These are phyloP conservation scores for Colletotrichum magnum DNA, from an alignment of 2,329 filamentous ascomycete species.

Conservation along the genomic window DNA sequence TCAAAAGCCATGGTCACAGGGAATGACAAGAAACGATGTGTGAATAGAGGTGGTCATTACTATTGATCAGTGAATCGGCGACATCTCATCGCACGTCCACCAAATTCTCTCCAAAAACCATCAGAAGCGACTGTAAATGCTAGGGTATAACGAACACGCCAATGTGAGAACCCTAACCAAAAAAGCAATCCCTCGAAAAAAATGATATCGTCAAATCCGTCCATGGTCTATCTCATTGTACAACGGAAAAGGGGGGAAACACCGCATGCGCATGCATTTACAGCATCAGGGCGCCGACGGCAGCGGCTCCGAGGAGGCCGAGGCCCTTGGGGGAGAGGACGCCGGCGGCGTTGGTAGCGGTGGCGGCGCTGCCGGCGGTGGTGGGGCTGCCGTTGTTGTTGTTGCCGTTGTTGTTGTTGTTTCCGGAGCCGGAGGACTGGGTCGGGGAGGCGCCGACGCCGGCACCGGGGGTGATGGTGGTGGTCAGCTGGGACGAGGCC, in stretches of 20 bases:
- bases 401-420: conserved; percentile 18
- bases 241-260: too few relatives aligned
- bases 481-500: conserved; percentile 40
- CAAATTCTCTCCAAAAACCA: not conserved
- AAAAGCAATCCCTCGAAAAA: not conserved
- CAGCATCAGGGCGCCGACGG: conserved; percentile 33
- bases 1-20: not conserved
- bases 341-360: conserved; percentile 36
- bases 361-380: not conserved
- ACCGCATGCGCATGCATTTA: conserved; percentile 2
- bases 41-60: not conserved
- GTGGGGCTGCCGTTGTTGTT: conserved; percentile 16
- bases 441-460: conserved; percentile 32
- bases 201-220: conserved; percentile 4
- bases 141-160: conserved; percentile 19
- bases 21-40: not conserved
- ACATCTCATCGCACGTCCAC: not conserved
- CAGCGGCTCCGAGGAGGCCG: conserved; percentile 33
- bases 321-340: conserved; percentile 27
- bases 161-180: conserved; percentile 3
- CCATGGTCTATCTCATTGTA: too few relatives aligned
- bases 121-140: conserved; percentile 33
- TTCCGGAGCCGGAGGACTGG: conserved; percentile 13
- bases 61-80: not conserved
- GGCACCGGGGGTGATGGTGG: conserved; percentile 38